phyloP scores from a whole-genome alignment of 108 stramenopile species.

The Fistulifera solaris region DNA sequence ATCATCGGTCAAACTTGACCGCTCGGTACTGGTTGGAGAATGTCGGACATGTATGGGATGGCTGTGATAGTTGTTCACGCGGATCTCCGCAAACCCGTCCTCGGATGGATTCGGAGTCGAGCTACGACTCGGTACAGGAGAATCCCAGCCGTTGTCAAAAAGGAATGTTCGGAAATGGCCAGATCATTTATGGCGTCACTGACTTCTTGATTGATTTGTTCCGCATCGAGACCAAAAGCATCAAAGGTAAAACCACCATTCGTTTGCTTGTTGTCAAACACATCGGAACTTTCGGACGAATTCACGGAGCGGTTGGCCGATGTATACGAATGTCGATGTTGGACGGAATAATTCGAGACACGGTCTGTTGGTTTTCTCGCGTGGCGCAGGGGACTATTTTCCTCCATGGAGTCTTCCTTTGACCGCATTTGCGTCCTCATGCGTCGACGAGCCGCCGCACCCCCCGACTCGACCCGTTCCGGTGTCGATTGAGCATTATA shows the following conservation, averaged over 20 bases:
- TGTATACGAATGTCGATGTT: background rate
- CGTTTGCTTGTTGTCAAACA: slow-evolving; percentile 18
- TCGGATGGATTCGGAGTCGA: slow-evolving; percentile 15
- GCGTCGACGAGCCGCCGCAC: slow-evolving; percentile 15
- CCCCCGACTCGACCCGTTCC: background rate
- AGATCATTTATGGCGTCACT: slow-evolving; percentile 60
- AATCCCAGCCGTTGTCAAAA: slow-evolving; percentile 27
- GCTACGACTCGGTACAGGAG: slow-evolving; percentile 19
- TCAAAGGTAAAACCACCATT: slow-evolving; percentile 55
- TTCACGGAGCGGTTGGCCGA: background rate
- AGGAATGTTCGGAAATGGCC: slow-evolving; percentile 18
- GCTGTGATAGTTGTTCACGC: slow-evolving; percentile 2
- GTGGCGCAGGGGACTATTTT: background rate
- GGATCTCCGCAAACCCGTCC: slow-evolving; percentile 38
- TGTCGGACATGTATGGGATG: slow-evolving; percentile 7
- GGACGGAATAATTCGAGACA: background rate
- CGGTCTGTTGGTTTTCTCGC: slow-evolving; percentile 1
- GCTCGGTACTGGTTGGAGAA: slow-evolving; percentile 12
- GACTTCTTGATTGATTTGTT: slow-evolving; percentile 57
- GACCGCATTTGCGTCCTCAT: slow-evolving; percentile 16
- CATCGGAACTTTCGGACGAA: slow-evolving; percentile 13
- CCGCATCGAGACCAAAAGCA: slow-evolving; percentile 55
- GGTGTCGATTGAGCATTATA: background rate
- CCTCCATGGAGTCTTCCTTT: slow-evolving; percentile 1
- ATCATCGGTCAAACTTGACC: slow-evolving; percentile 13